A percentile compares a stretch with the other conserved stretches of the same genome.
phyloP scores from a whole-genome alignment of 129 eudicot species.

The Centrapalus pauciflorus region DNA sequence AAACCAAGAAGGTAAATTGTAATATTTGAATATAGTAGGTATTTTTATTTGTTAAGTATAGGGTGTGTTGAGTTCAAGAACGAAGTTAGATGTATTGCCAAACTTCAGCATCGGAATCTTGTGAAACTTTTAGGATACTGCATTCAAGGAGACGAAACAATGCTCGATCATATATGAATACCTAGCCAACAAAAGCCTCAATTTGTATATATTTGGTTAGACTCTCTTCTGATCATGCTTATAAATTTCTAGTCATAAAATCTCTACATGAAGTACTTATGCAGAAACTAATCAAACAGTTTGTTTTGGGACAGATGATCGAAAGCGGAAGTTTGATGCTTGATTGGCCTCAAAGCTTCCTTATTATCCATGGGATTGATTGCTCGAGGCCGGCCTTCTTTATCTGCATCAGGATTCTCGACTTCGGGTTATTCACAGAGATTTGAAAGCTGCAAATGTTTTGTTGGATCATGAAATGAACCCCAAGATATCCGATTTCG shows the following conservation, averaged over 20 bases:
- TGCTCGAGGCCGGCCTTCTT: constrained; percentile 23
- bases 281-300: not conserved
- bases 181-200: not conserved
- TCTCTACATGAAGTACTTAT: not conserved
- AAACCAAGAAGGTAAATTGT: too few relatives aligned
- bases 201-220: constrained; percentile 5
- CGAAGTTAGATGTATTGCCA: constrained; percentile 11
- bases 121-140: constrained; percentile 17
- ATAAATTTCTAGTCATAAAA: not conserved
- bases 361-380: constrained; percentile 22
- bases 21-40: too few relatives aligned
- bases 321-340: not conserved
- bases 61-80: constrained; percentile 19
- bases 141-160: not conserved
- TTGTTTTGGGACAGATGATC: not conserved
- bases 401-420: constrained; percentile 22
- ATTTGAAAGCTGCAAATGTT: constrained; percentile 16
- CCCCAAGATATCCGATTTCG: constrained; percentile 21
- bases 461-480: constrained; percentile 15
- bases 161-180: not conserved
- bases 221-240: not conserved
- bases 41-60: too few relatives aligned
- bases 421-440: constrained; percentile 20
- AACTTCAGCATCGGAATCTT: constrained; percentile 34
- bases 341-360: constrained; percentile 19